phyloP scores from a whole-genome alignment of 371 early-diverging fungal genomes.

The Capillidium heterosporum region DNA sequence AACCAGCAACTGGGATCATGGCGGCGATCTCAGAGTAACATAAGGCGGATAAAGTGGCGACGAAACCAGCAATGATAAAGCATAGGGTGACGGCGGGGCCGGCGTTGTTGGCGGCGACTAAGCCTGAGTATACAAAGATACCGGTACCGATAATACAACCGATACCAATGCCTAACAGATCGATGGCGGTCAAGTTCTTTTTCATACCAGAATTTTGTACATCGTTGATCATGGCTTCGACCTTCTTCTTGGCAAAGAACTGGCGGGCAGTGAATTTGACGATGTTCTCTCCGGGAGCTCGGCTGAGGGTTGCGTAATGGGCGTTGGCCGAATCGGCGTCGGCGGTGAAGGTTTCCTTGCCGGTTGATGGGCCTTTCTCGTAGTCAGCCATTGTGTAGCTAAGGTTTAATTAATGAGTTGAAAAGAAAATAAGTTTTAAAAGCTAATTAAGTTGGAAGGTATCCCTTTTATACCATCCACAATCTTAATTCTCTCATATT shows the following conservation, averaged over 20 bases:
- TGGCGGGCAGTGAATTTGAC: not conserved
- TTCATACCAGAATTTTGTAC: not conserved
- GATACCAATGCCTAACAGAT: slow-evolving; percentile 19
- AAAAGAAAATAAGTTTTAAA: too few species aligned
- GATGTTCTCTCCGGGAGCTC: not conserved
- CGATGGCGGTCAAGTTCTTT: slow-evolving; percentile 2
- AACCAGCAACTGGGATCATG: slow-evolving; percentile 70
- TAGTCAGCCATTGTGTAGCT: too few species aligned
- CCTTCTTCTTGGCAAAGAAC: not conserved
- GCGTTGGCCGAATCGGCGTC: too few species aligned
- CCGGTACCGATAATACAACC: slow-evolving; percentile 62
- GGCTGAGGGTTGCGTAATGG: too few species aligned
- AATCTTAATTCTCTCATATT: too few species aligned
- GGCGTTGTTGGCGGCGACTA: slow-evolving; percentile 49
- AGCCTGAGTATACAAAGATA: slow-evolving; percentile 23
- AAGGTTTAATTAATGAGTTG: too few species aligned
- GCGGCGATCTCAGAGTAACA: slow-evolving; percentile 69
- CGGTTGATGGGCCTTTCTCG: too few species aligned
- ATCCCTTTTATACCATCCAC: too few species aligned
- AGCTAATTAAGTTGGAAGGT: too few species aligned
- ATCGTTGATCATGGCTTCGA: not conserved
- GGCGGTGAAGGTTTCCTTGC: too few species aligned
- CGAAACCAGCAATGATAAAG: slow-evolving; percentile 51
- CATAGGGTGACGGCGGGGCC: slow-evolving; percentile 69
- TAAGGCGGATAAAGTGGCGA: slow-evolving; percentile 48